Percentiles rank a stretch among this genome's conserved stretches.
Evolutionary conservation across 257 asterid species (phyloP).

Genomic region (Hygrophila difformis): DNA sequence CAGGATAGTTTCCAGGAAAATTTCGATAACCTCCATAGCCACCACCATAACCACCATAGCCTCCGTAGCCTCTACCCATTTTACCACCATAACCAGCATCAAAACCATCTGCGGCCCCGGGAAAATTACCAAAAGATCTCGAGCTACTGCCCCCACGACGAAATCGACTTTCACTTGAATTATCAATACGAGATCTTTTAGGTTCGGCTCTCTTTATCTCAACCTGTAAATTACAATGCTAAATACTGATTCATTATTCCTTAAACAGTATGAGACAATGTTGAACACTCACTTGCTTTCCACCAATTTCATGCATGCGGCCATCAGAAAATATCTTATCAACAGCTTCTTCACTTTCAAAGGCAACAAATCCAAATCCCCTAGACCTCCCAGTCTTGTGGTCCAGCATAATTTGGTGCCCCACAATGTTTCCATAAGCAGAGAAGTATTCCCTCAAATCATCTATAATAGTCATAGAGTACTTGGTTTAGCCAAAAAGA

Average conservation of each 20-base stretch:
- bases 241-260: not conserved
- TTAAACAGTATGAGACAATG: not conserved
- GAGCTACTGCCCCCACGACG: conserved; percentile 61
- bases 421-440: conserved; percentile 69
- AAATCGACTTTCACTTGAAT: conserved; percentile 38
- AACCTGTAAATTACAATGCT: conserved; percentile 39
- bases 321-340: conserved; percentile 80
- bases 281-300: conserved; percentile 70
- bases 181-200: conserved; percentile 67
- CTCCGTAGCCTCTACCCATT: conserved; percentile 75
- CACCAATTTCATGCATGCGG: conserved; percentile 86
- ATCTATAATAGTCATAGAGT: conserved; percentile 25
- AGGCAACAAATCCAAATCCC: conserved; percentile 94
- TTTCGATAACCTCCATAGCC: conserved; percentile 65
- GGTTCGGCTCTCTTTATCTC: conserved; percentile 97
- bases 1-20: conserved; percentile 56
- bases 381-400: conserved; percentile 85
- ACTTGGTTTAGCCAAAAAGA: not conserved
- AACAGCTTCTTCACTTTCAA: conserved; percentile 82
- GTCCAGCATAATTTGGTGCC: conserved; percentile 93
- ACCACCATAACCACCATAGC: conserved; percentile 42
- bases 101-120: conserved; percentile 47
- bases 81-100: conserved; percentile 71
- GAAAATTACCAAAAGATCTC: conserved; percentile 45
- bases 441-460: conserved; percentile 85